These are phyloP conservation scores for Acer negundo DNA, from an alignment of 345 rosid species.

Conservation along the genomic window DNA sequence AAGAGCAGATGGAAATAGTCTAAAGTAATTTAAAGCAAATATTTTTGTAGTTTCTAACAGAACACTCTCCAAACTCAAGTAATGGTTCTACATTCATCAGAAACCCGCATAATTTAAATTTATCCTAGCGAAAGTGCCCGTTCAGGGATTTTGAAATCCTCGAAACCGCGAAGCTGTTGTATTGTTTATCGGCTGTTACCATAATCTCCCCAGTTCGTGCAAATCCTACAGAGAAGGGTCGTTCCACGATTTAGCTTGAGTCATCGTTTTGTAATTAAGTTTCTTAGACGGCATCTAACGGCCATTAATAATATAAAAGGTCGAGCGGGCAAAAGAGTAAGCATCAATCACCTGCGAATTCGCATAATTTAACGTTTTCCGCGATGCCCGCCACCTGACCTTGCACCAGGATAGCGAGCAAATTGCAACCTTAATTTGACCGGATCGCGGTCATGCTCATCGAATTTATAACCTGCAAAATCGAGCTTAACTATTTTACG, in stretches of 20 bases:
- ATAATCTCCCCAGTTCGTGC: constrained; percentile 36
- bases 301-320: constrained; percentile 34
- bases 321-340: constrained; percentile 28
- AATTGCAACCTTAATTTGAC: constrained; percentile 65
- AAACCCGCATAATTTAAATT: constrained; percentile 25
- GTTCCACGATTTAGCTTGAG: constrained; percentile 40
- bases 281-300: constrained; percentile 30
- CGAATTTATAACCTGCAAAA: constrained; percentile 79
- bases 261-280: constrained; percentile 32
- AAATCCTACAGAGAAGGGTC: constrained; percentile 51
- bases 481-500: constrained; percentile 51
- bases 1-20: constrained; percentile 15
- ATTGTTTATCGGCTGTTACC: constrained; percentile 31
- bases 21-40: constrained; percentile 26
- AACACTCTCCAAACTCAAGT: constrained; percentile 23
- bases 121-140: constrained; percentile 29
- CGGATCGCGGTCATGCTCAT: constrained; percentile 69
- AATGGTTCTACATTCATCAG: constrained; percentile 13
- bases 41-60: constrained; percentile 24
- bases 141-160: constrained; percentile 29
- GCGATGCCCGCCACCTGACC: constrained; percentile 73
- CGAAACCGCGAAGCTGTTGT: constrained; percentile 33
- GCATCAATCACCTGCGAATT: constrained; percentile 45
- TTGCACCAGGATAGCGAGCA: constrained; percentile 80
- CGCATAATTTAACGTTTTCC: constrained; percentile 55